These are phyloP conservation scores for Ogataea polymorpha DNA, from an alignment of 805 yeast genomes.

Conservation along the genomic window DNA sequence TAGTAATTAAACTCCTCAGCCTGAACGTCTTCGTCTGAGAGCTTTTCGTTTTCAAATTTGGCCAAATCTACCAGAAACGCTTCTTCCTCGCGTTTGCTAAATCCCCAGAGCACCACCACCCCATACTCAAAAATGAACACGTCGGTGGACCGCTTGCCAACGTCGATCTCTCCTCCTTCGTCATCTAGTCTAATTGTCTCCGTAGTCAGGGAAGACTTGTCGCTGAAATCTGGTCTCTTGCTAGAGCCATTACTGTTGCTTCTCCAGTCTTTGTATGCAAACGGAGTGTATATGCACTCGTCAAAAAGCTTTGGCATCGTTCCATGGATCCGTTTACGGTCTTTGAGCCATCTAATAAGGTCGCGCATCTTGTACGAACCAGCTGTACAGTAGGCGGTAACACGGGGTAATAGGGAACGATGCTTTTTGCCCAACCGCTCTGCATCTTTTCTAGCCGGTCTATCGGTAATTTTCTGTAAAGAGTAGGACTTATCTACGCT, in stretches of 20 bases:
- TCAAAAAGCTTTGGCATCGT: slow-evolving; percentile 87
- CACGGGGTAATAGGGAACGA: slow-evolving; percentile 82
- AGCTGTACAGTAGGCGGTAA: slow-evolving; percentile 94
- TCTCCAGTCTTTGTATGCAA: slow-evolving; percentile 78
- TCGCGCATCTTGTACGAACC: slow-evolving; percentile 90
- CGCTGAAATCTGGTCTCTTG: slow-evolving; percentile 8
- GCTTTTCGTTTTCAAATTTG: slow-evolving; percentile 87
- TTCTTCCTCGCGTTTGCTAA: slow-evolving; percentile 75
- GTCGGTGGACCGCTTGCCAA: slow-evolving; percentile 74
- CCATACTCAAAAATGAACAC: slow-evolving; percentile 93
- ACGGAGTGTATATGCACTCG: slow-evolving; percentile 93
- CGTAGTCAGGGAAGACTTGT: slow-evolving; percentile 6
- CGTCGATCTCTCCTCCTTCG: slow-evolving; percentile 93
- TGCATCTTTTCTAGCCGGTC: slow-evolving; percentile 90
- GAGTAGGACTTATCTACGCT: slow-evolving; percentile 54
- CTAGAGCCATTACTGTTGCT: slow-evolving; percentile 31
- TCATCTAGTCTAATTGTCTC: slow-evolving; percentile 74
- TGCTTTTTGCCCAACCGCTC: slow-evolving; percentile 86
- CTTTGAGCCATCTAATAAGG: slow-evolving; percentile 78
- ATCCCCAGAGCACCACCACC: slow-evolving; percentile 97
- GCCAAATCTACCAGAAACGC: slow-evolving; percentile 81
- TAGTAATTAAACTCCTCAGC: slow-evolving; percentile 94
- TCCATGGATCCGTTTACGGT: slow-evolving; percentile 67
- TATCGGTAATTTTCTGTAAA: slow-evolving; percentile 81
- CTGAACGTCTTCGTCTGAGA: slow-evolving; percentile 89